A percentile compares a stretch with the other conserved stretches of the same genome.
Evolutionary conservation across 2,329 filamentous ascomycete genomes (phyloP).

Genomic region (Aspergillus ochraceoroseus): DNA sequence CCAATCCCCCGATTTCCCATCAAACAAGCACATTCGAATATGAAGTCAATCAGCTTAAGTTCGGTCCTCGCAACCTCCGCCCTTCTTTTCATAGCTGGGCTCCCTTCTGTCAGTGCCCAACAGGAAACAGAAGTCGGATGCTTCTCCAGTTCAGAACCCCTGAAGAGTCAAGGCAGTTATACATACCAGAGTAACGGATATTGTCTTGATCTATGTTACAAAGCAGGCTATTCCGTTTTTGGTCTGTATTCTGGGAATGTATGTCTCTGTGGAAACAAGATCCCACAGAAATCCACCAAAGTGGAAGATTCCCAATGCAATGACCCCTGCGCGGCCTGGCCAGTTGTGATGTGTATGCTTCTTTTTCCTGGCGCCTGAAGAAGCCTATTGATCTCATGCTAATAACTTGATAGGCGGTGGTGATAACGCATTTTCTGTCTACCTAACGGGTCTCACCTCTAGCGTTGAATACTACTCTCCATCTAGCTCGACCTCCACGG

Average conservation of each 20-base stretch:
- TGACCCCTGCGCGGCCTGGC: slow-evolving; percentile 60
- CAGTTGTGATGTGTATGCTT: slow-evolving; percentile 60
- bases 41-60: slow-evolving; percentile 28
- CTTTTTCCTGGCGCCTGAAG: not conserved
- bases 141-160: slow-evolving; percentile 46
- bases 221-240: slow-evolving; percentile 53
- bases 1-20: slow-evolving; percentile 8
- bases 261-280: slow-evolving; percentile 68
- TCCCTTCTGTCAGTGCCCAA: slow-evolving; percentile 22
- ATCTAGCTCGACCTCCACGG: slow-evolving; percentile 23
- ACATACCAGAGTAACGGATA: slow-evolving; percentile 53
- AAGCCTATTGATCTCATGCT: slow-evolving; percentile 17
- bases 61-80: slow-evolving; percentile 25
- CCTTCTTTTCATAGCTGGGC: slow-evolving; percentile 25
- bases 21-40: slow-evolving; percentile 19
- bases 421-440: slow-evolving; percentile 48
- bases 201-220: slow-evolving; percentile 51
- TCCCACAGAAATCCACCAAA: slow-evolving; percentile 57
- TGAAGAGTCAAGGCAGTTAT: slow-evolving; percentile 48
- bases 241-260: slow-evolving; percentile 56
- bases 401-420: slow-evolving; percentile 52
- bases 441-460: slow-evolving; percentile 47
- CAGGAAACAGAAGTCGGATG: slow-evolving; percentile 44
- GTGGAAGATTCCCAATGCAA: slow-evolving; percentile 59
- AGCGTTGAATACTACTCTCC: slow-evolving; percentile 33